phyloP scores from a whole-genome alignment of 2,329 filamentous ascomycete species.

The Drechslerella stenobrocha region DNA sequence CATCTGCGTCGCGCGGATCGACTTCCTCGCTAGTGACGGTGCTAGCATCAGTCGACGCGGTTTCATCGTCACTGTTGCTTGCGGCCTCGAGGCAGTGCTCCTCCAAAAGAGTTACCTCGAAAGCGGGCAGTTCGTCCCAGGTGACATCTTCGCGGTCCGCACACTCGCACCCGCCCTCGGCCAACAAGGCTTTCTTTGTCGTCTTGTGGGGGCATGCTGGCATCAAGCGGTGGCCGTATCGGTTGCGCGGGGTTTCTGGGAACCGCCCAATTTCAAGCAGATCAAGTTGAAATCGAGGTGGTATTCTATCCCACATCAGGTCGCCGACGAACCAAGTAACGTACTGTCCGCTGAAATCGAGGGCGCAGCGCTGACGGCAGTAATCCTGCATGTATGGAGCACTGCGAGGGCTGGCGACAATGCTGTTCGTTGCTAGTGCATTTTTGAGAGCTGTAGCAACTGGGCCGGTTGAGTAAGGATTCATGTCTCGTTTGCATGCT shows the following conservation, averaged over 20 bases:
- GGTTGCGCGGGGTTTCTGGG: conserved; percentile 44
- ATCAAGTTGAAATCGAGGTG: conserved; percentile 44
- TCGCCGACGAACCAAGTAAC: conserved; percentile 45
- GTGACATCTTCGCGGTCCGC: conserved; percentile 44
- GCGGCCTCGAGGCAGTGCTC: conserved; percentile 29
- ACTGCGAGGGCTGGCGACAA: conserved; percentile 41
- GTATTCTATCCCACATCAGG: conserved; percentile 44
- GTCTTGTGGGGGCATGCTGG: conserved; percentile 30
- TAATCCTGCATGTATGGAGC: conserved; percentile 46
- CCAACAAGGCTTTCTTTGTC: conserved; percentile 31
- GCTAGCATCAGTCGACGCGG: conserved; percentile 40
- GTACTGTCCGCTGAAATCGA: conserved; percentile 38
- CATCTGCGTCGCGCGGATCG: conserved; percentile 39
- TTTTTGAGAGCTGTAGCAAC: conserved; percentile 45
- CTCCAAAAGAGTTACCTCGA: conserved; percentile 39
- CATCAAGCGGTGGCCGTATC: conserved; percentile 34
- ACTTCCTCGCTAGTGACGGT: conserved; percentile 39
- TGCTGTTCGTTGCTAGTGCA: conserved; percentile 34
- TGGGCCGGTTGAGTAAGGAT: conserved; percentile 46
- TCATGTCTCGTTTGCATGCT: conserved; percentile 48
- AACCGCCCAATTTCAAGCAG: conserved; percentile 45
- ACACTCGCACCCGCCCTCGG: conserved; percentile 45
- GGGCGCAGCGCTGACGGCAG: conserved; percentile 30
- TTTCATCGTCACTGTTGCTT: conserved; percentile 39
- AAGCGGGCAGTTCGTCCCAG: conserved; percentile 38